Conservation (phyloP, 768 basidiomycete genomes). For the Leccinum incarnatum region DNA sequence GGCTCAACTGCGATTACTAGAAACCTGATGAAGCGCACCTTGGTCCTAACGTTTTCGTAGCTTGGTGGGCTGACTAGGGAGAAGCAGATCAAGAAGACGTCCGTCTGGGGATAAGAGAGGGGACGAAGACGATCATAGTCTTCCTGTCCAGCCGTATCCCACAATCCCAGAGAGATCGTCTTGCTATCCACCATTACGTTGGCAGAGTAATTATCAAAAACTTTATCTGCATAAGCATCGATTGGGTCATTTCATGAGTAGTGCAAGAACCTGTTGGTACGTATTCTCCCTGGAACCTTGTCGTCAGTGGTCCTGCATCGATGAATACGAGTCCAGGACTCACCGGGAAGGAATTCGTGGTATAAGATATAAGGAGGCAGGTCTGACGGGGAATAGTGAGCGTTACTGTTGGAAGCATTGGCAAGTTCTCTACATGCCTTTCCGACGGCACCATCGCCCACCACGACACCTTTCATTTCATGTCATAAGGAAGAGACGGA, state of each 20-base stretch:
- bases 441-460: slow-evolving; percentile 98
- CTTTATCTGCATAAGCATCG: slow-evolving; percentile 38
- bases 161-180: slow-evolving; percentile 95
- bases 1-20: not conserved
- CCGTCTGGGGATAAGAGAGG: slow-evolving; percentile 97
- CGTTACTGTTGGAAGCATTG: not conserved
- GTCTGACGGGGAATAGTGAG: slow-evolving; percentile 54
- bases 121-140: slow-evolving; percentile 98
- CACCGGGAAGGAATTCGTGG: slow-evolving; percentile 96
- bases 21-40: slow-evolving; percentile 51
- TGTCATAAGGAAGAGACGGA: slow-evolving; percentile 30
- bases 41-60: slow-evolving; percentile 98
- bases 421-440: slow-evolving; percentile 58
- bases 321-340: slow-evolving; percentile 33
- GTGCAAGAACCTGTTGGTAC: slow-evolving; percentile 78
- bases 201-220: slow-evolving; percentile 98
- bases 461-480: slow-evolving; percentile 78
- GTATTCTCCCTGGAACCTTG: slow-evolving; percentile 76
- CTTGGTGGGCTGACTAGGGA: slow-evolving; percentile 96
- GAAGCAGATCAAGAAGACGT: slow-evolving; percentile 99
- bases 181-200: slow-evolving; percentile 99
- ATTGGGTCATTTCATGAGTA: not conserved
- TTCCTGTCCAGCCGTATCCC: slow-evolving; percentile 99
- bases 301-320: slow-evolving; percentile 16
- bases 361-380: slow-evolving; percentile 98